Evolutionary conservation across 179 eudicot species (phyloP).

Genomic region (Spinacia oleracea): DNA sequence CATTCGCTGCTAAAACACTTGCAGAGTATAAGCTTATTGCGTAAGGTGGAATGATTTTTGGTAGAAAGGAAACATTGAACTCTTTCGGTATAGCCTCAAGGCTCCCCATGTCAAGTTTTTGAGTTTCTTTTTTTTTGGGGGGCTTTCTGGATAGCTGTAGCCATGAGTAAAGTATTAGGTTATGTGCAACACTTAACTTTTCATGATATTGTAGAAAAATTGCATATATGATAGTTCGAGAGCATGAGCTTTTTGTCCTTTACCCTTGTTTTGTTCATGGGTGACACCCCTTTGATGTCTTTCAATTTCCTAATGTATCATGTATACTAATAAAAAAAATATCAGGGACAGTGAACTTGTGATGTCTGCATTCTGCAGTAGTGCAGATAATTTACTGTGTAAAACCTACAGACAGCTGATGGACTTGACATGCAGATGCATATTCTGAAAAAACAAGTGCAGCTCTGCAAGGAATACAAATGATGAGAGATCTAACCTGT

Average conservation of each 20-base stretch:
- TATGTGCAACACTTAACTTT: neutral
- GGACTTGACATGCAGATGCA: neutral
- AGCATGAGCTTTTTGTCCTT: neutral
- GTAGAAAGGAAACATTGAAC: no score
- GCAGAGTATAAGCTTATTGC: no score
- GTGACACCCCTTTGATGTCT: neutral
- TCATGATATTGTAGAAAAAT: neutral
- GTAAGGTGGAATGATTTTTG: no score
- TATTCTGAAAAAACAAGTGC: slow-evolving; percentile 2
- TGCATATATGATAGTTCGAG: neutral
- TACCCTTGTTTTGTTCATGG: neutral
- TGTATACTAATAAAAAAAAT: no score
- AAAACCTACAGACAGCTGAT: neutral
- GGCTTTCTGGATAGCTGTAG: neutral
- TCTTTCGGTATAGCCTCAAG: no score
- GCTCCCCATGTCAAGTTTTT: no score
- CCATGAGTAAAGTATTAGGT: neutral
- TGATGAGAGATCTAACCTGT: slow-evolving; percentile 5
- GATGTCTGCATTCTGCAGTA: neutral
- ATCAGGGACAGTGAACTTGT: no score
- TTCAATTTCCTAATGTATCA: neutral
- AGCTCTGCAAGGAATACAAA: no score
- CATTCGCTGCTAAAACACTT: neutral
- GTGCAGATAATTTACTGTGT: no score
- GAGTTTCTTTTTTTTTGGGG: neutral